phyloP scores from a whole-genome alignment of 306 rosid species.

The Glycine tomentella region DNA sequence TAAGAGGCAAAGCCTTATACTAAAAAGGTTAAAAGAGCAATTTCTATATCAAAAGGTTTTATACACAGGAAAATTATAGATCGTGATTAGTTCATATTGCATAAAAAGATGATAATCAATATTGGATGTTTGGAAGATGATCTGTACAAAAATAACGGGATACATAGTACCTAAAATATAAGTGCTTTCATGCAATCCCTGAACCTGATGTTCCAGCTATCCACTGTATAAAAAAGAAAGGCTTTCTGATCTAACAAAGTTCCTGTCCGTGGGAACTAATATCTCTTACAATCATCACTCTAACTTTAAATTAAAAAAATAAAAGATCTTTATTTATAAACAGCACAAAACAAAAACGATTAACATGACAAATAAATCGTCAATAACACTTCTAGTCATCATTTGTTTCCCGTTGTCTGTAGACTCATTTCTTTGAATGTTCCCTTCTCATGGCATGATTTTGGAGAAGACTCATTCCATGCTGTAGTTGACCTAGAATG shows the following conservation, averaged over 20 bases:
- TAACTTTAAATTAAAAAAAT: not conserved
- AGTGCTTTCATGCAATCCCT: conserved; percentile 33
- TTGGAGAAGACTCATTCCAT: not conserved
- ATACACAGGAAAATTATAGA: not conserved
- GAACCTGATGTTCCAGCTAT: conserved; percentile 40
- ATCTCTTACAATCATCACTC: conserved; percentile 39
- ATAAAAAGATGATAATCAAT: conserved; percentile 34
- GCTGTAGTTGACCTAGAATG: not conserved
- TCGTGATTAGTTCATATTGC: not conserved
- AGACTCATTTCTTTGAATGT: not conserved
- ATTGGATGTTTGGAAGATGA: conserved; percentile 38
- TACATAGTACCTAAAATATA: conserved; percentile 35
- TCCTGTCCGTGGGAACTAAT: conserved; percentile 19
- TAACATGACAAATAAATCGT: no score
- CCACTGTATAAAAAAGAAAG: conserved; percentile 21
- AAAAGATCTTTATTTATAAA: no score
- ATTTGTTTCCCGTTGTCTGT: no score
- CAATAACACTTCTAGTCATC: no score
- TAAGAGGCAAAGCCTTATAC: not conserved
- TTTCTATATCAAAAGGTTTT: not conserved
- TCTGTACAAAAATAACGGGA: conserved; percentile 47
- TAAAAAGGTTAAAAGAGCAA: not conserved
- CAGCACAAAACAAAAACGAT: no score
- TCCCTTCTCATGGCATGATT: conserved; percentile 1
- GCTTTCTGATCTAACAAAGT: conserved; percentile 30